Conservation (phyloP, 768 basidiomycete genomes). For the Crucibulum laeve region DNA sequence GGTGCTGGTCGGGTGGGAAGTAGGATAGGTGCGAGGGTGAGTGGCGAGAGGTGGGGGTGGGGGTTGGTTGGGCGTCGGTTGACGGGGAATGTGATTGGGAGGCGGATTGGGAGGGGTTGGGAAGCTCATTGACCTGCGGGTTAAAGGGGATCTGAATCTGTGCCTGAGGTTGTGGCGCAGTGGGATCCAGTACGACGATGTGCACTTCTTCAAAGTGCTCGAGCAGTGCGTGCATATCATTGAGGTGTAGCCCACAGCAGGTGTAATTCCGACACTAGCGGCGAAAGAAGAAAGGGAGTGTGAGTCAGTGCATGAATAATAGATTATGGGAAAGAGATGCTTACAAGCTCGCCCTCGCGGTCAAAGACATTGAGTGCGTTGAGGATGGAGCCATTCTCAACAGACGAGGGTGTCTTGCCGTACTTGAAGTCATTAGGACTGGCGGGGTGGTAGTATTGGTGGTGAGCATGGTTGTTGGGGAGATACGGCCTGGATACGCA, state of each 20-base stretch:
- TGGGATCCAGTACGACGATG: constrained; percentile 63
- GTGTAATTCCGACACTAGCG: constrained; percentile 79
- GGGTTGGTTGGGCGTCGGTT: constrained; percentile 12
- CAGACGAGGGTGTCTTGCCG: constrained; percentile 40
- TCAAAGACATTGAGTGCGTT: constrained; percentile 67
- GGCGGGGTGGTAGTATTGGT: constrained; percentile 12
- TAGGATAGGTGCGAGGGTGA: constrained; percentile 10
- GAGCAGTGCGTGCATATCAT: constrained; percentile 55
- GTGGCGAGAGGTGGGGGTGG: neutral
- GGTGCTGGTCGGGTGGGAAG: too few relatives aligned
- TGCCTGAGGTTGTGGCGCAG: constrained; percentile 26
- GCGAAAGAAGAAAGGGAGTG: constrained; percentile 3
- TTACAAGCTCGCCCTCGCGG: constrained; percentile 69
- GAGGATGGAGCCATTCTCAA: constrained; percentile 59
- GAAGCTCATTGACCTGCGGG: constrained; percentile 24
- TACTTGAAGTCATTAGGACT: constrained; percentile 28
- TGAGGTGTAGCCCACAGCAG: constrained; percentile 79
- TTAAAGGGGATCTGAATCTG: constrained; percentile 45
- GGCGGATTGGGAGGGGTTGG: constrained; percentile 15
- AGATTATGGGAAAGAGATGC: constrained; percentile 17
- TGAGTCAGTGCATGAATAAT: neutral
- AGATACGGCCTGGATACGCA: constrained; percentile 27
- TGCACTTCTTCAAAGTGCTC: constrained; percentile 93
- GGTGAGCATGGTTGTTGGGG: neutral
- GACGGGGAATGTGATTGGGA: constrained; percentile 19